Evolutionary conservation across 257 asterid genomes (phyloP).

Genomic region (Plantago ovata): DNA sequence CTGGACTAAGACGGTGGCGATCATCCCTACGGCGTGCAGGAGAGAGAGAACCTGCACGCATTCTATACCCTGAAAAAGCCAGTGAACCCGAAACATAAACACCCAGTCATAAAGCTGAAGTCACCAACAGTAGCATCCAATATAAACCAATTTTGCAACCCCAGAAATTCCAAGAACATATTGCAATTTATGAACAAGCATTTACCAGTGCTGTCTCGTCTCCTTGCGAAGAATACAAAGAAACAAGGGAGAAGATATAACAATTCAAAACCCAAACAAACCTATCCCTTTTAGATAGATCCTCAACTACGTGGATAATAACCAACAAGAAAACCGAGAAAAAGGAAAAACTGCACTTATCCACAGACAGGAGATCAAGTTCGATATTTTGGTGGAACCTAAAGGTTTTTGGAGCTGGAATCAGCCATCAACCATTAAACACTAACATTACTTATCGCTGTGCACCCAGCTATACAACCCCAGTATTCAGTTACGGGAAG

Average conservation of each 20-base stretch:
- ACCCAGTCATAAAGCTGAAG: conserved; percentile 40
- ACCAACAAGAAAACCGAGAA: conserved; percentile 26
- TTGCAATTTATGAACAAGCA: conserved; percentile 38
- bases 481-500: conserved; percentile 15
- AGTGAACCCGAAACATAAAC: conserved; percentile 59
- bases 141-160: conserved; percentile 45
- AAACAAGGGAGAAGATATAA: conserved; percentile 24
- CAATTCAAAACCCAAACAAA: conserved; percentile 25
- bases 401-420: conserved; percentile 23
- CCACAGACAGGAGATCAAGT: conserved; percentile 34
- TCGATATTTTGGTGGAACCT: conserved; percentile 21
- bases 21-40: conserved; percentile 68
- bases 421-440: conserved; percentile 25
- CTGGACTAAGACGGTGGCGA: conserved; percentile 59
- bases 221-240: conserved; percentile 38
- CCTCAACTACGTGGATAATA: conserved; percentile 22
- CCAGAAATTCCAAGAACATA: conserved; percentile 36
- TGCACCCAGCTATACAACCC: conserved; percentile 26
- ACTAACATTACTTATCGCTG: conserved; percentile 14
- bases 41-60: conserved; percentile 75
- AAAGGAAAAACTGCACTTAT: conserved; percentile 24
- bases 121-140: conserved; percentile 44
- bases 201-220: conserved; percentile 42
- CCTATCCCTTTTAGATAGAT: conserved; percentile 27
- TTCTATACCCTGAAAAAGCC: conserved; percentile 88